phyloP scores from a whole-genome alignment of 768 basidiomycete species.

The Boletus speciosus region DNA sequence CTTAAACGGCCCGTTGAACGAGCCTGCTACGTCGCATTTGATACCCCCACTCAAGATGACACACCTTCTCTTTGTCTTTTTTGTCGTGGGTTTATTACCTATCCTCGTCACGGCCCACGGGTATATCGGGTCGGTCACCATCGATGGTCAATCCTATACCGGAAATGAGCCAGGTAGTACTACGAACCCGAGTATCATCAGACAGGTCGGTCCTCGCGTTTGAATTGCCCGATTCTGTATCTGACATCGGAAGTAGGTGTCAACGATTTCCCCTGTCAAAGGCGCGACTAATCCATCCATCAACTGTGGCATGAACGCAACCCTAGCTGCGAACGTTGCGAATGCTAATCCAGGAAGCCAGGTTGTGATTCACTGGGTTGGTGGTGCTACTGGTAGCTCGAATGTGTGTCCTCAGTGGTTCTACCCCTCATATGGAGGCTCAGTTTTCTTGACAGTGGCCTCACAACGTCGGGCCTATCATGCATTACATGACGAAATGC shows the following conservation, averaged over 20 bases:
- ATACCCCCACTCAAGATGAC: conserved; percentile 8
- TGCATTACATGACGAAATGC: conserved; percentile 73
- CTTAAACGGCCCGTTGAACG: conserved; percentile 22
- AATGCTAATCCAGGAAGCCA: conserved; percentile 57
- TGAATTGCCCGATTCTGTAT: neutral
- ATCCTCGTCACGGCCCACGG: conserved; percentile 30
- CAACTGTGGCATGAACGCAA: conserved; percentile 58
- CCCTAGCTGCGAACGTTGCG: conserved; percentile 46
- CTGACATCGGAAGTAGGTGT: conserved; percentile 15
- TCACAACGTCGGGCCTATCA: conserved; percentile 62
- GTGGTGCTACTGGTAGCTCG: conserved; percentile 35
- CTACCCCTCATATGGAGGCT: neutral
- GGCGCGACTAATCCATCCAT: conserved; percentile 53
- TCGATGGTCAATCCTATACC: conserved; percentile 26
- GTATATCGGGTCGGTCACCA: conserved; percentile 28
- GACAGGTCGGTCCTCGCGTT: conserved; percentile 30
- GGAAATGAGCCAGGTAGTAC: conserved; percentile 34
- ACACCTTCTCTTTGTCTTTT: conserved; percentile 7
- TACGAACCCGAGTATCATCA: conserved; percentile 38
- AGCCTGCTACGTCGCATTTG: neutral
- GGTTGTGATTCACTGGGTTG: conserved; percentile 54
- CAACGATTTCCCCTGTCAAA: conserved; percentile 48
- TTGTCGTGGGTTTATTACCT: conserved; percentile 14
- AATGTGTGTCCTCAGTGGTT: conserved; percentile 23
- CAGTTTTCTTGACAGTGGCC: conserved; percentile 36